A percentile compares a stretch with the other conserved stretches of the same genome.
Evolutionary conservation across 805 yeast species (phyloP).

Genomic region (Kazachstania martiniae): DNA sequence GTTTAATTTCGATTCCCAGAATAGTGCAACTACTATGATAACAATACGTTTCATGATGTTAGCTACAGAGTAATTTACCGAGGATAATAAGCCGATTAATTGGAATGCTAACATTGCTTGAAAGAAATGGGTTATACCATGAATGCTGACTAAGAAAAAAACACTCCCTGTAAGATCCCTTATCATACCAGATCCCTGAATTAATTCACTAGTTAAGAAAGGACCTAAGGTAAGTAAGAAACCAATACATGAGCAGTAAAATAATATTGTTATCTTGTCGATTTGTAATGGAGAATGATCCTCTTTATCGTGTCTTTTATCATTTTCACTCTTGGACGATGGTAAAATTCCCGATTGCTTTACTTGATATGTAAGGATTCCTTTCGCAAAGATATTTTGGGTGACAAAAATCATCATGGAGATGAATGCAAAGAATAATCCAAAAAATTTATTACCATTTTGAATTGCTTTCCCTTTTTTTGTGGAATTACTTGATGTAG

Average conservation of each 20-base stretch:
- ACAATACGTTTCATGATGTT: slow-evolving; percentile 66
- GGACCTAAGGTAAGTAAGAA: slow-evolving; percentile 55
- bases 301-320: slow-evolving; percentile 7
- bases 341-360: slow-evolving; percentile 14
- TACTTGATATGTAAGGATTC: slow-evolving; percentile 42
- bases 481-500: slow-evolving; percentile 22
- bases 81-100: slow-evolving; percentile 58
- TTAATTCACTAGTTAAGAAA: slow-evolving; percentile 46
- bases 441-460: slow-evolving; percentile 17
- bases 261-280: slow-evolving; percentile 61
- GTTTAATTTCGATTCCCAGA: slow-evolving; percentile 46
- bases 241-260: slow-evolving; percentile 63
- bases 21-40: slow-evolving; percentile 53
- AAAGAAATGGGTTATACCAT: slow-evolving; percentile 58
- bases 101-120: slow-evolving; percentile 72
- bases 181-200: slow-evolving; percentile 17
- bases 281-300: slow-evolving; percentile 28
- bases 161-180: slow-evolving; percentile 22
- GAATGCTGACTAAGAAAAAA: slow-evolving; percentile 37
- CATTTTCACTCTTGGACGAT: slow-evolving; percentile 15
- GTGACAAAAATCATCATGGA: slow-evolving; percentile 55
- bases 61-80: slow-evolving; percentile 72
- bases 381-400: slow-evolving; percentile 75
- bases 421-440: slow-evolving; percentile 30
- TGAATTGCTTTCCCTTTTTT: slow-evolving; percentile 2